Base-by-base conservation (phyloP, 2,329 filamentous ascomycete species). In the Diaporthe vaccinii region DNA sequence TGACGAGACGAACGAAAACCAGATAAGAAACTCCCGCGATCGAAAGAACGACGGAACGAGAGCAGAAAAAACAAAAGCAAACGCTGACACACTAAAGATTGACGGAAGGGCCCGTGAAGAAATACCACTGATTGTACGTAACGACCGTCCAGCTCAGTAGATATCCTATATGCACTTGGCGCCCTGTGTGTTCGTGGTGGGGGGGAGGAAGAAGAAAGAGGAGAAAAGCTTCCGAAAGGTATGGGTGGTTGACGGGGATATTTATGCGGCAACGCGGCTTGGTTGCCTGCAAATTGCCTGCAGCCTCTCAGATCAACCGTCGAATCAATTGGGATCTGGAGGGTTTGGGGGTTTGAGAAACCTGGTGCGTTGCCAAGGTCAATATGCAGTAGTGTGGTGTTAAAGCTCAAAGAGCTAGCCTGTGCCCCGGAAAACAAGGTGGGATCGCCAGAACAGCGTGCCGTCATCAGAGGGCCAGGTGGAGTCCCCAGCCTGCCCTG, bases 101-200 rank as follows among this genome's bases (percentile, higher is more conserved):
- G 86, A 86, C 86, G 81, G 80, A 46, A 68, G 86, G 87, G 88
- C 86, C 86, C 89, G 88, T 88, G 89, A 87, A 84, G 86, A 85
- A 88, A 85, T 85, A 85, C 85, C 84, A 80, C 77, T 76, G 76
- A 34, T 53, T 36, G 65, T 51, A 77, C 75, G 74, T 71, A 79
- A 72, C 69, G 65, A 76, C 83, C 77, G 80, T 82, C 78, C 87
- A 85, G 82, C 85, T 85, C 86, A 86, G 86, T 86, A 87, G 86
- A 87, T 85, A 87, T 82, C 85, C 87, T 84, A 81, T 84, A 82
- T 83, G 84, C 83, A 84, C 84, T 91, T 91, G 91, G 89, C 89
- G 88, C 89, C 89, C 88, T 85, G 84, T 84, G 84, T 84, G 82
- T 85, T 85, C 85, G 87, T 82, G 84, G 87, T 83, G 86, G 84